A percentile compares a stretch with the other conserved stretches of the same genome.
Evolutionary conservation across 805 yeast genomes (phyloP).

Genomic region (Candida yuanshanica): DNA sequence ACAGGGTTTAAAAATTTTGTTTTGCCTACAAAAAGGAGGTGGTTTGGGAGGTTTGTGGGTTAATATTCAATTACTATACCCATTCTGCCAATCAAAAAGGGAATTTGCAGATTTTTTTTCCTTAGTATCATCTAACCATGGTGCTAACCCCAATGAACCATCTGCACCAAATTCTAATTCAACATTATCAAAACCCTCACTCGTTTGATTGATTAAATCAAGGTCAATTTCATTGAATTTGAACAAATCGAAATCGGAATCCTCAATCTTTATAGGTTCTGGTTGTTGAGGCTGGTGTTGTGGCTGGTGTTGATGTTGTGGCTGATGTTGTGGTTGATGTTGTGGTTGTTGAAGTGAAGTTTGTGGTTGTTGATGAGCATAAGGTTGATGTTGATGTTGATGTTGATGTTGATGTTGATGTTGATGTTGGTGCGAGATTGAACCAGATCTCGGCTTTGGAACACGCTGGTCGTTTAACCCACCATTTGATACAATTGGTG

Average conservation of each 20-base stretch:
- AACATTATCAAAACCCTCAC: slow-evolving; percentile 13
- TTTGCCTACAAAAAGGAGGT: too few species aligned
- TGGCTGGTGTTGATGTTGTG: background rate
- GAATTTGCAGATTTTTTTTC: slow-evolving; percentile 6
- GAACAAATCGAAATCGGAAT: background rate
- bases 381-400: background rate
- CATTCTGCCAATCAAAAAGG: slow-evolving; percentile 24
- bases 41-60: too few species aligned
- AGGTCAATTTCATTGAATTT: slow-evolving; percentile 5
- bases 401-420: background rate
- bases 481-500: slow-evolving; percentile 20
- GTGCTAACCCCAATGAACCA: slow-evolving; percentile 73
- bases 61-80: slow-evolving; percentile 1
- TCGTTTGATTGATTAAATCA: slow-evolving; percentile 9
- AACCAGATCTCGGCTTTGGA: slow-evolving; percentile 9
- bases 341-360: slow-evolving; percentile 3
- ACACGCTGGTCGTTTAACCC: slow-evolving; percentile 7
- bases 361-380: background rate
- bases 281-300: background rate
- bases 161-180: slow-evolving; percentile 69
- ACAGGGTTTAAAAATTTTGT: too few species aligned
- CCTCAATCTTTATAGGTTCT: background rate
- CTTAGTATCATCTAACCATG: slow-evolving; percentile 41
- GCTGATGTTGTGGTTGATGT: background rate
- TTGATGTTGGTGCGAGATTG: slow-evolving; percentile 6